These are phyloP conservation scores for Penicillium nucicola DNA, from an alignment of 495 filamentous ascomycete genomes.

Conservation along the genomic window DNA sequence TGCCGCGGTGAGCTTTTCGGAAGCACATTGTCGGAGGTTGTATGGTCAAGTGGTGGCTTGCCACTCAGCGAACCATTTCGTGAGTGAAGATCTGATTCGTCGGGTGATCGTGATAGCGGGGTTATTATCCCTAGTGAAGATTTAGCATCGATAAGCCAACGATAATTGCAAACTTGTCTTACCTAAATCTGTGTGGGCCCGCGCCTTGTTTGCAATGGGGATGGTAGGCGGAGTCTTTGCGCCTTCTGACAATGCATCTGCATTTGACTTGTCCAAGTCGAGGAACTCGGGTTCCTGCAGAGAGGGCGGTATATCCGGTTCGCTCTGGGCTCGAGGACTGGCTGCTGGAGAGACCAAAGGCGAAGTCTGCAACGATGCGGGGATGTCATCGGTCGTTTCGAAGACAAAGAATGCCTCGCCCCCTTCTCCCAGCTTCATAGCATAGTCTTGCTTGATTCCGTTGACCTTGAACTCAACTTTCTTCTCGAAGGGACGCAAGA, in stretches of 20 bases:
- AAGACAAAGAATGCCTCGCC: slow-evolving; percentile 99
- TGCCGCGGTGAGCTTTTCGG: slow-evolving; percentile 18
- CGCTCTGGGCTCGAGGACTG: slow-evolving; percentile 64
- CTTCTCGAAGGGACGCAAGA: slow-evolving; percentile 94
- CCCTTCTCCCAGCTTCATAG: slow-evolving; percentile 97
- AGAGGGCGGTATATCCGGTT: slow-evolving; percentile 47
- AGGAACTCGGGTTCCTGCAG: slow-evolving; percentile 83
- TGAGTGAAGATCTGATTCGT: slow-evolving; percentile 41
- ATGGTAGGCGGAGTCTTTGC: slow-evolving; percentile 19
- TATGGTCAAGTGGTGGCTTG: slow-evolving; percentile 46
- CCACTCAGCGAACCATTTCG: slow-evolving; percentile 25
- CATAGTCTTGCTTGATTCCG: slow-evolving; percentile 81
- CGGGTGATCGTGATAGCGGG: slow-evolving; percentile 62
- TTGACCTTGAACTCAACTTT: slow-evolving; percentile 99
- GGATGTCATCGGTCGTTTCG: slow-evolving; percentile 85
- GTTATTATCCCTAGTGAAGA: slow-evolving; percentile 51
- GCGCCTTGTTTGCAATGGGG: slow-evolving; percentile 39
- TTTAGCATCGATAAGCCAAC: slow-evolving; percentile 1
- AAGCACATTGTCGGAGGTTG: slow-evolving; percentile 48
- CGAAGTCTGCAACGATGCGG: slow-evolving; percentile 87
- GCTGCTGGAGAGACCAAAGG: slow-evolving; percentile 83
- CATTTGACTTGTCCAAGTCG: slow-evolving; percentile 54
- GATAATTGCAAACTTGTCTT: slow-evolving; percentile 9
- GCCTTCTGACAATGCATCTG: slow-evolving; percentile 24
- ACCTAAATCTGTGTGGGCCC: slow-evolving; percentile 53